phyloP scores from a whole-genome alignment of 495 filamentous ascomycete genomes.

The Xylaria telfairii region DNA sequence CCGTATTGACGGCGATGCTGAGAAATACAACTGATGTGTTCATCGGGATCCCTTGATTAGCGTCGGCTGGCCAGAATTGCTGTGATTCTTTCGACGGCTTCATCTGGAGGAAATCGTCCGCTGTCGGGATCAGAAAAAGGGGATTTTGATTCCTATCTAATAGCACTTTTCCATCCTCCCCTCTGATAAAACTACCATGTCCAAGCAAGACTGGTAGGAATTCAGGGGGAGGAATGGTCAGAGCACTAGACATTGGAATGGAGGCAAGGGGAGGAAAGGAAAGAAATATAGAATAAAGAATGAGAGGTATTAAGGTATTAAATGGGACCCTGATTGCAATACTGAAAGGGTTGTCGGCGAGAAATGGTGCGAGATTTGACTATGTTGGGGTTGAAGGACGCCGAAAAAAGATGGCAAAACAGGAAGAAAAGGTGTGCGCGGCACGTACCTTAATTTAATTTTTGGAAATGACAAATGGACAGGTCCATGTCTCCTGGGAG shows the following conservation, averaged over 20 bases:
- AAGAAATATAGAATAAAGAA: background rate
- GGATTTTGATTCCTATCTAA: background rate
- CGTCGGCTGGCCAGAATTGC: conserved; percentile 4
- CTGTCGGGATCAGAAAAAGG: background rate
- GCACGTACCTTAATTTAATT: background rate
- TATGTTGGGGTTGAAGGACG: background rate
- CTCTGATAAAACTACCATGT: background rate
- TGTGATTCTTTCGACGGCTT: conserved; percentile 8
- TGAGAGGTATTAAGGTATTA: background rate
- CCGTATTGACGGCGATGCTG: conserved; percentile 1
- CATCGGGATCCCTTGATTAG: background rate
- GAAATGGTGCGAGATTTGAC: background rate
- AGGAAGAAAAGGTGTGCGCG: background rate
- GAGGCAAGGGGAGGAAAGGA: background rate
- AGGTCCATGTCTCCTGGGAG: background rate
- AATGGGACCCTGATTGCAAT: background rate
- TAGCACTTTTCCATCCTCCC: background rate
- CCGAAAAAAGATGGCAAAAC: background rate
- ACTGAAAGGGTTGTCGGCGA: background rate
- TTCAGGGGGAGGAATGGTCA: background rate
- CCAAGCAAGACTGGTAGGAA: conserved; percentile 14
- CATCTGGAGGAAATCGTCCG: conserved; percentile 8
- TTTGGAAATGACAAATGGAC: background rate
- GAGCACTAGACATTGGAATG: background rate
- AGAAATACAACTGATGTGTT: conserved; percentile 13